Conservation (phyloP, 164 flowering plant genomes). For the Umbilicus rupestris region DNA sequence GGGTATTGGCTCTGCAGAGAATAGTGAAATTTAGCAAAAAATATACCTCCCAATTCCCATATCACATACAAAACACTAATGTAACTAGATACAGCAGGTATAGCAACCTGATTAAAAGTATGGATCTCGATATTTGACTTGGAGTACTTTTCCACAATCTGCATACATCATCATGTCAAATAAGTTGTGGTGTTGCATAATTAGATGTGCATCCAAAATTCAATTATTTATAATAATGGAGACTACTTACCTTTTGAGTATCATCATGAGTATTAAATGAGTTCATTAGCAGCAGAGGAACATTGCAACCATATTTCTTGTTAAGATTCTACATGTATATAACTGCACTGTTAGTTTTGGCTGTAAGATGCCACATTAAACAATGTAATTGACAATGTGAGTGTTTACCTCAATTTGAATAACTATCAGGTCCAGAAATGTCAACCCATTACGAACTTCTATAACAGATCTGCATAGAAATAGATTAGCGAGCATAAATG, state of each 20-base stretch:
- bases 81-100: neutral
- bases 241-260: slow-evolving; percentile 39
- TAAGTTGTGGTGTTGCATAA: neutral
- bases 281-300: slow-evolving; percentile 34
- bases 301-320: slow-evolving; percentile 78
- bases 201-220: neutral
- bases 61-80: neutral
- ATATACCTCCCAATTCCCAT: neutral
- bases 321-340: slow-evolving; percentile 54
- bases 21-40: neutral
- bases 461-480: slow-evolving; percentile 65
- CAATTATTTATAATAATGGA: neutral
- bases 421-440: slow-evolving; percentile 91
- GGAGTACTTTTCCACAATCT: slow-evolving; percentile 89
- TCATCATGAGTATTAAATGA: slow-evolving; percentile 13
- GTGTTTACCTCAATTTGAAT: slow-evolving; percentile 78
- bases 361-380: neutral
- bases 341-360: slow-evolving; percentile 4
- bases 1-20: slow-evolving; percentile 85
- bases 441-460: slow-evolving; percentile 93
- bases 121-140: slow-evolving; percentile 73
- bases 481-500: neutral
- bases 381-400: neutral
- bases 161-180: slow-evolving; percentile 1
- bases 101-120: slow-evolving; percentile 84